Base-by-base conservation (phyloP, 2,329 filamentous ascomycete species). In the Cercospora sp. region DNA sequence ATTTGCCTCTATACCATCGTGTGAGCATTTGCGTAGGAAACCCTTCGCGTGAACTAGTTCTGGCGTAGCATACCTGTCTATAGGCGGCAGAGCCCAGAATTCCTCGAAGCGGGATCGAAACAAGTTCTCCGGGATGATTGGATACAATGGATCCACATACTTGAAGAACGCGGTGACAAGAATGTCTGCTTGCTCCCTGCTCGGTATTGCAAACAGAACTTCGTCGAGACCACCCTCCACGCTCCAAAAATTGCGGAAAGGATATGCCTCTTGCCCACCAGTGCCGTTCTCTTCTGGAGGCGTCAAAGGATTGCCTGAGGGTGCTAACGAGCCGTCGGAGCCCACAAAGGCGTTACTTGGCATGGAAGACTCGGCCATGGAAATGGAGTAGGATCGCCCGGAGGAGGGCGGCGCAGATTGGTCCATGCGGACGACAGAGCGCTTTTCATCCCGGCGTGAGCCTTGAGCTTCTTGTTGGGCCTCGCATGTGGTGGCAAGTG, bases 91-190 rank as follows among this genome's bases (percentile, higher is more conserved):
- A 26, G 48, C 48, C 48, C 48, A 55, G 48, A 55, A 55, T 12
- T 55, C 48, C 48, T 55, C 48, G 23, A 55, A 55, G 7, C 48
- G 48, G 23, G 48, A 55, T 28, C 48, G 87, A 83, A 55, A 55
- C 48, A 55, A 30, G 23, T 55, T 55, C 20, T 60, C 40, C 31
- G 23, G 23, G 16, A 65, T 59, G 13, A 68, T 57, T 4, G 67
- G 67, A 26, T 68, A 68, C 20, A 68, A 26, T 4, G 63, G 51
- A 40, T 68, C 67, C 20, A 68, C 67, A 9, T 45, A 57, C 8
- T 65, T 53, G 40, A 68, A 68, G 48, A 63, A 68, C 20, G 31
- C 61, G 36, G 57, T 51, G 23, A 65, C 53, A 13, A 68, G 63
- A 13, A 58, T n/a, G n/a, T 63, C 57, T 45, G 63, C 67, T 33